Percentiles rank a stretch among this genome's conserved stretches.
phyloP scores from a whole-genome alignment of 2,329 filamentous ascomycete genomes.

The Ophiocordyceps camponoti-saundersi region DNA sequence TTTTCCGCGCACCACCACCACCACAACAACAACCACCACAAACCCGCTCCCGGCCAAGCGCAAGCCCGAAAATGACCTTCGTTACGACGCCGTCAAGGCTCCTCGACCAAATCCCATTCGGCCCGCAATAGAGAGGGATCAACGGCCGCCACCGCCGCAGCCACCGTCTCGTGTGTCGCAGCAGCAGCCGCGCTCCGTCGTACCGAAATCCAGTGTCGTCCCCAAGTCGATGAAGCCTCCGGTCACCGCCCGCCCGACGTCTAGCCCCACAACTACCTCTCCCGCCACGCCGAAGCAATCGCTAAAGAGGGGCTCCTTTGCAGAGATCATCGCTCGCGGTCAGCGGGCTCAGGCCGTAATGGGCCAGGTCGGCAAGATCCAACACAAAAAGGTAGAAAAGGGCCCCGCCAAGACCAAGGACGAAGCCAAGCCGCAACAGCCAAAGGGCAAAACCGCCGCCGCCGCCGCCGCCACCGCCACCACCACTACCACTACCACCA shows the following conservation, averaged over 20 bases:
- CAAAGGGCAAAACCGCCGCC: slow-evolving; percentile 8
- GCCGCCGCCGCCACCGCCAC: slow-evolving; percentile 3
- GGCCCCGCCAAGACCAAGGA: slow-evolving; percentile 28
- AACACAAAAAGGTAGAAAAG: slow-evolving; percentile 57
- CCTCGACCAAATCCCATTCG: slow-evolving; percentile 14
- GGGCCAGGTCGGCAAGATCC: slow-evolving; percentile 52
- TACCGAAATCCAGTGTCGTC: slow-evolving; percentile 1
- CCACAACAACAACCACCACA: slow-evolving; percentile 1
- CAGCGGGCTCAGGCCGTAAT: slow-evolving; percentile 45
- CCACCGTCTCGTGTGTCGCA: not conserved
- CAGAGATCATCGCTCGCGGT: slow-evolving; percentile 57
- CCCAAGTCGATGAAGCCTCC: slow-evolving; percentile 3
- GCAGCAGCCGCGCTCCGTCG: slow-evolving; percentile 4
- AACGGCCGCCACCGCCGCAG: not conserved
- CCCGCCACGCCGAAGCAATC: slow-evolving; percentile 24
- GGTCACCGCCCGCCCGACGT: slow-evolving; percentile 8
- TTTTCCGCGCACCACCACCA: slow-evolving; percentile 4
- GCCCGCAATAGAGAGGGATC: not conserved
- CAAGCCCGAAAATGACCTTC: slow-evolving; percentile 37
- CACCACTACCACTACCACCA: slow-evolving; percentile 3
- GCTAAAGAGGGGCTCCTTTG: slow-evolving; percentile 58
- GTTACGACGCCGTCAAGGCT: slow-evolving; percentile 22
- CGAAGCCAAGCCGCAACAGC: slow-evolving; percentile 17
- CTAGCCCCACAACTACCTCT: slow-evolving; percentile 17
- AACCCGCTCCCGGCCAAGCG: slow-evolving; percentile 26